Evolutionary conservation across 2,329 filamentous ascomycete genomes (phyloP), one percentile per base, ranked within the genome.

Genomic region (Curvularia spicifera): DNA sequence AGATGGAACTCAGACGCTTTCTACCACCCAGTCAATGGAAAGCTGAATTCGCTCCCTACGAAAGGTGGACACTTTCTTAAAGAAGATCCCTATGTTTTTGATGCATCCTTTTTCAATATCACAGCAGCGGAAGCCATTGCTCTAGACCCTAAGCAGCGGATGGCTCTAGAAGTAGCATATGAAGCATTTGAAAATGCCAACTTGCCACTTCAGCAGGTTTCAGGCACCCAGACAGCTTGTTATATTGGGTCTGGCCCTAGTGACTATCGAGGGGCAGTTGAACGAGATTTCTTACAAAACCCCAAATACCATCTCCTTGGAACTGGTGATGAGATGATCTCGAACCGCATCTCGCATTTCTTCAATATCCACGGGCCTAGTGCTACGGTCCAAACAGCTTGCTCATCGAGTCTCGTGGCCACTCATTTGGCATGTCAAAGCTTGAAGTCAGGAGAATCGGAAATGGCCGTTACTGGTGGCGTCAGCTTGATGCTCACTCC

Each of bases 141-240:
- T 20, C 65, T 71, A 57, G 65, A 71, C 50, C 68, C 67, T 2
- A 48, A 67, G 37, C 67, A 71, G 20, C 67, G 68, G 2, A 56
- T 59, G 37, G 46, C 65, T 4, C 60, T 72, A 4, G 70, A 72
- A 49, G 60, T 65, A 0, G 63, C 60, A 0, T 72, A 70, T 37
- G 72, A 78, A 59, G 72, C 75, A 1, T 58, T 84, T 0, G 75
- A 78, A 53, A 75, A 26, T 18, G 61, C 65, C 1, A 62, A 62
- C 10, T 59, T 66, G 6, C 53, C 48, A 1, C 13, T 57, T 12
- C 37, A 61, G 15, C 45, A 50, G 4, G 22, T 66, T 3, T 49
- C 58, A 1, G 59, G 65, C 0, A 44, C 57, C 1, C 46, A 56
- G 10, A 66, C 65, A 18, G 60, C 59, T 1, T 61, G 66, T 2